Evolutionary conservation across 345 rosid species (phyloP).

Genomic region (Dovyalis caffra): DNA sequence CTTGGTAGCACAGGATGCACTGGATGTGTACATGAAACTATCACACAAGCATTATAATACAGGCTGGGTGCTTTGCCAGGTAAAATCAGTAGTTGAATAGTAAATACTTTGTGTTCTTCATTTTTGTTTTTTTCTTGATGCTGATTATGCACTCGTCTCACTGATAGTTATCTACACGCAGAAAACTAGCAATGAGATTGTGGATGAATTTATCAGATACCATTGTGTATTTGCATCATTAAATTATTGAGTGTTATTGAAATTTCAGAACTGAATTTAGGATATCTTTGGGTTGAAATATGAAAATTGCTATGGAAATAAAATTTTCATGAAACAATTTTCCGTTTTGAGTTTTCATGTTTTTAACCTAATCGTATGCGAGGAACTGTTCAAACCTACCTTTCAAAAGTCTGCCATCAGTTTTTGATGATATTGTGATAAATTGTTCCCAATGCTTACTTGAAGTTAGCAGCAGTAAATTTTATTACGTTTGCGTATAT

Average conservation of each 20-base stretch:
- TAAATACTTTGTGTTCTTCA: neutral
- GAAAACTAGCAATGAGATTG: neutral
- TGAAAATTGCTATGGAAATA: neutral
- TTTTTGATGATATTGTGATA: neutral
- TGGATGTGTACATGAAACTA: slow-evolving; percentile 68
- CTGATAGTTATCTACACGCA: neutral
- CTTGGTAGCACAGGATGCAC: slow-evolving; percentile 69
- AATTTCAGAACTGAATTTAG: neutral
- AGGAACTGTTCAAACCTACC: neutral
- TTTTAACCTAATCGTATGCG: too few species aligned
- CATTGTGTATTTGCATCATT: neutral
- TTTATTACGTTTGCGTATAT: neutral
- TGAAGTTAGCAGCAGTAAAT: neutral
- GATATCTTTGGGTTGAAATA: neutral
- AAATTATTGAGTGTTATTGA: neutral
- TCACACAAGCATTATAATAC: slow-evolving; percentile 88
- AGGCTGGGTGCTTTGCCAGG: slow-evolving; percentile 98
- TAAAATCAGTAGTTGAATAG: slow-evolving; percentile 20
- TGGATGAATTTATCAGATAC: neutral
- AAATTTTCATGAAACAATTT: neutral
- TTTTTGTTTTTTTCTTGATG: neutral
- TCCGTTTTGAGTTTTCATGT: neutral
- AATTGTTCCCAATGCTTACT: neutral
- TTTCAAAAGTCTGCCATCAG: neutral
- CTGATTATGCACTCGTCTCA: neutral